A percentile compares a stretch with the other conserved stretches of the same genome.
Conservation (phyloP, 768 basidiomycete species). For the Macrocybe gigantea region DNA sequence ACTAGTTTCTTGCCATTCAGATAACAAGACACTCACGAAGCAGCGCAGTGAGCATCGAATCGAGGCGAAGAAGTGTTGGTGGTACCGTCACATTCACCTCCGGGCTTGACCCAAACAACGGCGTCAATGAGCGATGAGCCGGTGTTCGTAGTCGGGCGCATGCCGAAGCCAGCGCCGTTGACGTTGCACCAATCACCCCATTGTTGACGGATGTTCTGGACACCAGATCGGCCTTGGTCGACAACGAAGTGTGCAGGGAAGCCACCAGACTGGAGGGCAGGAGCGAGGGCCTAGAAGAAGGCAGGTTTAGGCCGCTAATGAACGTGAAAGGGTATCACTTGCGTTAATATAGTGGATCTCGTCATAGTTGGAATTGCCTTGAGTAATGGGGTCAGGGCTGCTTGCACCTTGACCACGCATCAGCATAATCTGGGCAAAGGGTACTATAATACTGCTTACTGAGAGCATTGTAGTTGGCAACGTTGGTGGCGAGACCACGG, state of each 20-base stretch:
- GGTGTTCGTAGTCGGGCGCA: conserved; percentile 50
- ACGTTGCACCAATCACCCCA: conserved; percentile 75
- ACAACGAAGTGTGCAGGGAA: conserved; percentile 62
- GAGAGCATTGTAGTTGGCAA: conserved; percentile 42
- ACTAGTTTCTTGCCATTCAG: background rate
- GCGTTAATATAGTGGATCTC: conserved; percentile 56
- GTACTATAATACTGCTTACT: conserved; percentile 12
- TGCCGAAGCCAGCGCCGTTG: conserved; percentile 57
- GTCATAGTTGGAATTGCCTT: conserved; percentile 55
- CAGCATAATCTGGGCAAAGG: conserved; percentile 16
- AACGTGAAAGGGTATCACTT: conserved; percentile 5
- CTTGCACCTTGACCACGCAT: conserved; percentile 33
- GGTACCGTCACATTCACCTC: conserved; percentile 64
- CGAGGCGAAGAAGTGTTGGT: conserved; percentile 46
- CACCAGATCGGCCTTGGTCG: conserved; percentile 61
- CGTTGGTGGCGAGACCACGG: conserved; percentile 58
- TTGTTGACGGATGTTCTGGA: conserved; percentile 50
- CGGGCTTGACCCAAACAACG: conserved; percentile 65
- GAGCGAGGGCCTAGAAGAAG: conserved; percentile 37
- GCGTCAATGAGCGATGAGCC: conserved; percentile 50
- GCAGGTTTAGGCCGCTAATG: background rate
- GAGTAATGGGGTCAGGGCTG: conserved; percentile 55
- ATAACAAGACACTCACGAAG: conserved; percentile 29
- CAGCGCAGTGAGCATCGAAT: conserved; percentile 46
- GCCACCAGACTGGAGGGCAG: conserved; percentile 33